These are phyloP conservation scores for Cladosporium sp. DNA, from an alignment of 2,329 filamentous ascomycete species.

Conservation along the genomic window DNA sequence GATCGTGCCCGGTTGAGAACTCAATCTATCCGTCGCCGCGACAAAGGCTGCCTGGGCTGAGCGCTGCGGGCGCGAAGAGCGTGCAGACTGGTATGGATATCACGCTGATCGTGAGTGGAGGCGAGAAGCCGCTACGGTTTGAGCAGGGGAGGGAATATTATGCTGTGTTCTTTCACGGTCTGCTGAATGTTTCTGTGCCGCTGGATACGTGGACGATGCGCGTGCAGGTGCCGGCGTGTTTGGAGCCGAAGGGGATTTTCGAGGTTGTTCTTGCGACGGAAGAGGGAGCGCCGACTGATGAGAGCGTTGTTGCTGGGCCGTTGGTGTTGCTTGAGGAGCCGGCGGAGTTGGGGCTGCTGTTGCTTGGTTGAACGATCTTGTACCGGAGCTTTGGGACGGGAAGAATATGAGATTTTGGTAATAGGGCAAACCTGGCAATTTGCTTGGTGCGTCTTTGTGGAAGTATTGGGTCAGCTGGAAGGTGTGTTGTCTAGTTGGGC, in stretches of 20 bases:
- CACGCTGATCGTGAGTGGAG: slow-evolving; percentile 35
- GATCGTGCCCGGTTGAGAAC: slow-evolving; percentile 40
- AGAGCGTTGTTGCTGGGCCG: slow-evolving; percentile 44
- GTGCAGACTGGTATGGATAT: slow-evolving; percentile 37
- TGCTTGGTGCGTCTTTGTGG: too few relatives aligned
- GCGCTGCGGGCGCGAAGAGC: slow-evolving; percentile 29
- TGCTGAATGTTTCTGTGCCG: slow-evolving; percentile 39
- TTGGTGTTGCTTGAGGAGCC: slow-evolving; percentile 42
- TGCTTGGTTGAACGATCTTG: not conserved
- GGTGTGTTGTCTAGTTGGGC: too few relatives aligned
- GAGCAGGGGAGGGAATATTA: slow-evolving; percentile 37
- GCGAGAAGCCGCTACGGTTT: slow-evolving; percentile 19
- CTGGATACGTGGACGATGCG: slow-evolving; percentile 38
- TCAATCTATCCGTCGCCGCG: slow-evolving; percentile 41
- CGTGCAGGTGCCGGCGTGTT: slow-evolving; percentile 39
- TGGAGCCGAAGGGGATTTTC: slow-evolving; percentile 42
- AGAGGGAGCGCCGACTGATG: slow-evolving; percentile 39
- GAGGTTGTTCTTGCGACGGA: slow-evolving; percentile 40
- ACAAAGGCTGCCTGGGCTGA: slow-evolving; percentile 37
- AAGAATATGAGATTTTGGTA: too few relatives aligned
- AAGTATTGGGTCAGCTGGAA: too few relatives aligned
- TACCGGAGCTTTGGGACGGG: too few relatives aligned
- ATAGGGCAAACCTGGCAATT: too few relatives aligned
- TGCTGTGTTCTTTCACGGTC: slow-evolving; percentile 45
- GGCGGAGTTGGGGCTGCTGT: not conserved